These are phyloP conservation scores for Trypanosomatidae sp. DNA, from an alignment of 208 protist genomes.

Conservation along the genomic window DNA sequence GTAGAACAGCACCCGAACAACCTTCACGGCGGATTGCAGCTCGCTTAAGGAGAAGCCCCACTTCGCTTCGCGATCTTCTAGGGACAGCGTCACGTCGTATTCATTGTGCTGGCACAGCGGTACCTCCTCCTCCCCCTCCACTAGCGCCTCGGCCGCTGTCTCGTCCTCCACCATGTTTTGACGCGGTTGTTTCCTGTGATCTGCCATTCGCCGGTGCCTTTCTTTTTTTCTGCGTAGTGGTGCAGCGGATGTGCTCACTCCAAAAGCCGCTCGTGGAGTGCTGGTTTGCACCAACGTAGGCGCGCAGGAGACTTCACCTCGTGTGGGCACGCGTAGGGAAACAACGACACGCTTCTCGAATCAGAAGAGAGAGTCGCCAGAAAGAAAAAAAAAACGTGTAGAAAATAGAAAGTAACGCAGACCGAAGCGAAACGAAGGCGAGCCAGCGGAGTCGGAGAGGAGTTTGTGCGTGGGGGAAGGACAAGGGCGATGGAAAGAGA, in stretches of 20 bases:
- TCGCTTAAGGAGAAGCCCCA: conserved; percentile 89
- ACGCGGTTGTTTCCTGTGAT: background rate
- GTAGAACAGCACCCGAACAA: conserved; percentile 75
- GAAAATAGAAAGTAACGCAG: too few species aligned
- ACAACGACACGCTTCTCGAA: background rate
- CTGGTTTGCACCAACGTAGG: background rate
- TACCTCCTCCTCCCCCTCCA: conserved; percentile 19
- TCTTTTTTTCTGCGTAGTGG: background rate
- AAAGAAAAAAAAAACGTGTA: background rate
- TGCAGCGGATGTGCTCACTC: too few species aligned
- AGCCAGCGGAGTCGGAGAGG: background rate
- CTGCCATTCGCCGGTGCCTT: background rate
- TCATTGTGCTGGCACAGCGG: conserved; percentile 25
- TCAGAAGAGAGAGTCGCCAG: background rate
- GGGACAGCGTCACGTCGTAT: conserved; percentile 42
- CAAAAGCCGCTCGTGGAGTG: background rate
- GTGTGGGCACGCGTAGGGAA: background rate
- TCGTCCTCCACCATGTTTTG: background rate
- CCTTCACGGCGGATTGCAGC: conserved; percentile 66
- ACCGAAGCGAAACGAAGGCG: background rate
- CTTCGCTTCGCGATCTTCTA: conserved; percentile 59
- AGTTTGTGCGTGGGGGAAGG: background rate
- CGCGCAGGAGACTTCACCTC: background rate
- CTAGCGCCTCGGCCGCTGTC: background rate
- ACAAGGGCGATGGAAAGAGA: background rate